Conservation (phyloP, 805 yeast genomes). For the Kazachstania martiniae region DNA sequence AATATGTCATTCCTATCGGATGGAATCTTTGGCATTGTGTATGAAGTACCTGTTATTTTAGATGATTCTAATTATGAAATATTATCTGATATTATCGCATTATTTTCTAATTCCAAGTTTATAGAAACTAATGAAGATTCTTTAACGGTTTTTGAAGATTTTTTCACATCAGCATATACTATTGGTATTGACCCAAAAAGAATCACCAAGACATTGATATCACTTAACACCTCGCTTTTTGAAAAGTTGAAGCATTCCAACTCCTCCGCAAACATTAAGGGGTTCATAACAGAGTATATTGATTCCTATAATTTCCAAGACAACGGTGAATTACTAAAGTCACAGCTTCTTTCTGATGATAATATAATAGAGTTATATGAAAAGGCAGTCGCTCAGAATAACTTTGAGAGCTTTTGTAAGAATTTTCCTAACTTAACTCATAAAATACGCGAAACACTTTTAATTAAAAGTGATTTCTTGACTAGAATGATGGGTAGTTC, state of each 20-base stretch:
- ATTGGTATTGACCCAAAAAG: constrained; percentile 12
- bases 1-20: constrained; percentile 4
- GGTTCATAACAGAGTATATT: constrained; percentile 15
- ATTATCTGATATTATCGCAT: constrained; percentile 26
- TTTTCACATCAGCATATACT: constrained; percentile 12
- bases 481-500: constrained; percentile 6
- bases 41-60: constrained; percentile 27
- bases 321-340: constrained; percentile 19
- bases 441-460: constrained; percentile 2
- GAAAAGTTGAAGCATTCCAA: constrained; percentile 19
- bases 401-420: constrained; percentile 13
- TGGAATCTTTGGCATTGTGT: constrained; percentile 27
- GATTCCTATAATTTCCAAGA: constrained; percentile 20
- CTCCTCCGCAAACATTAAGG: constrained; percentile 9
- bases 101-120: constrained; percentile 20
- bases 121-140: constrained; percentile 9
- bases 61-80: constrained; percentile 22
- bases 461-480: constrained; percentile 12
- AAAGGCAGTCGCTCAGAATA: constrained; percentile 12
- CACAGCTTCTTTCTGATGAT: constrained; percentile 27
- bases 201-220: constrained; percentile 27
- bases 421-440: constrained; percentile 10
- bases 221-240: no score
- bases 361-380: constrained; percentile 28
- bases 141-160: constrained; percentile 10